These are phyloP conservation scores for Dryas octopetala DNA, from an alignment of 306 rosid species.

Conservation along the genomic window DNA sequence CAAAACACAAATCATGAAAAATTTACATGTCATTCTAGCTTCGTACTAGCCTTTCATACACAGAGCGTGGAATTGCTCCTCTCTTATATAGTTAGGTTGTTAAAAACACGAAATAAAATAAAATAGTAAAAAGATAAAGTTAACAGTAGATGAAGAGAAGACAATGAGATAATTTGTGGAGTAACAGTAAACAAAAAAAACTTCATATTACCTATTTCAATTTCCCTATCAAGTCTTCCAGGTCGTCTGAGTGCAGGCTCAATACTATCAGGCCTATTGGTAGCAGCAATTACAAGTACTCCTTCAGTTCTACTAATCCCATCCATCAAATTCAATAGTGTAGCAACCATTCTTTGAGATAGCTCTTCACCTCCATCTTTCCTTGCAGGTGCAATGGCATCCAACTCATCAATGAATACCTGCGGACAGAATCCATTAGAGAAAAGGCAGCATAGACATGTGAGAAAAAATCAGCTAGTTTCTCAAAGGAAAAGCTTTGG, in stretches of 20 bases:
- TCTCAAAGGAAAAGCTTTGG: conserved; percentile 3
- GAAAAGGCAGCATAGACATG: conserved; percentile 2
- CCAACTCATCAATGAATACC: conserved; percentile 91
- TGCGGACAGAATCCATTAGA: conserved; percentile 34
- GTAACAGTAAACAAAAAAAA: not conserved
- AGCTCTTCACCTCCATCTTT: conserved; percentile 87
- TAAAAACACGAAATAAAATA: not conserved
- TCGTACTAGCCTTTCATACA: not conserved
- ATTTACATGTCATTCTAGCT: not conserved
- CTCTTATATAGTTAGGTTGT: not conserved
- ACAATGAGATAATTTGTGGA: too few species aligned
- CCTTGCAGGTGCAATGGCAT: conserved; percentile 89
- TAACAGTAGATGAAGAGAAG: not conserved
- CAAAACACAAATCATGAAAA: not conserved
- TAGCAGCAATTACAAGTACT: conserved; percentile 82
- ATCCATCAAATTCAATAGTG: conserved; percentile 81
- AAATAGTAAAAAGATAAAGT: not conserved
- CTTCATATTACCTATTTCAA: conserved; percentile 70
- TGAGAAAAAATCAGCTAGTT: not conserved
- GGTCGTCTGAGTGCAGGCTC: conserved; percentile 94
- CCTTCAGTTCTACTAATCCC: conserved; percentile 67
- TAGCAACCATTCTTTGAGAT: conserved; percentile 84
- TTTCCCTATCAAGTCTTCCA: conserved; percentile 89
- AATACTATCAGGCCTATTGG: conserved; percentile 79
- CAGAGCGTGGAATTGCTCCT: not conserved